Base-by-base conservation (phyloP, 176 grass and related monocot species). In the Olyra latifolia region DNA sequence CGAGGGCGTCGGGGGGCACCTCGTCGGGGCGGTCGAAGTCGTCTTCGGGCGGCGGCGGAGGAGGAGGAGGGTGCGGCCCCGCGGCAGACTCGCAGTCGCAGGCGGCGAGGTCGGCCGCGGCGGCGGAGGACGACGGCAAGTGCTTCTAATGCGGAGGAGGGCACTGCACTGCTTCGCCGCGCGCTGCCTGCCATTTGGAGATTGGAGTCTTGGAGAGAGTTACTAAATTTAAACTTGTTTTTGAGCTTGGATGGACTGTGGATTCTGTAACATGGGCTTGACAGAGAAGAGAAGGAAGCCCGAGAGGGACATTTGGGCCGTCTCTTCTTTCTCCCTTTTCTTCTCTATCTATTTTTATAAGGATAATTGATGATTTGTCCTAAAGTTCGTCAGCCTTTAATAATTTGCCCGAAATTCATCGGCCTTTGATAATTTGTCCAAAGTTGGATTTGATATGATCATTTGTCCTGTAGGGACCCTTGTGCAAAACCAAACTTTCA, bases 1-100 rank as follows among this genome's bases (percentile, higher is more conserved):
- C 77, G 3, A 84, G 47, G 75, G 74, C 71, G 23, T 53, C 82
- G 8, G 83, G 74, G 12, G 63, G 63, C 79, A 63, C 74, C 73
- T 72, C 82, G 66, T 76, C 83, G 43, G 84, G 49, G 23, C 79
- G 60, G 68, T 76, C 82, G 9, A 81, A 71, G 77, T 76, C 82
- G 77, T 89, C 76, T 15, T 84, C 82, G 16, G 82, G 69, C 0
- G 82, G 75, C 39, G 84, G 65, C 9, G 55, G 69, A 0, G 82
- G 75, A 19, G 77, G 62, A 27, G 84, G 65, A 5, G 55, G 55
- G 4, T 30, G 73, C 69, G 76, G 58, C 24, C 46, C 79, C 11
- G 56, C 76, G 3, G 57, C 58, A 41, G 76, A 74, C 5, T 35
- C 20, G 28, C 83, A 32, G 83, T 35, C 32, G 32, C 32, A 72